Evolutionary conservation across 495 filamentous ascomycete genomes (phyloP), one percentile per base, ranked within the genome.

Genomic region (Penicillium egyptiacum): DNA sequence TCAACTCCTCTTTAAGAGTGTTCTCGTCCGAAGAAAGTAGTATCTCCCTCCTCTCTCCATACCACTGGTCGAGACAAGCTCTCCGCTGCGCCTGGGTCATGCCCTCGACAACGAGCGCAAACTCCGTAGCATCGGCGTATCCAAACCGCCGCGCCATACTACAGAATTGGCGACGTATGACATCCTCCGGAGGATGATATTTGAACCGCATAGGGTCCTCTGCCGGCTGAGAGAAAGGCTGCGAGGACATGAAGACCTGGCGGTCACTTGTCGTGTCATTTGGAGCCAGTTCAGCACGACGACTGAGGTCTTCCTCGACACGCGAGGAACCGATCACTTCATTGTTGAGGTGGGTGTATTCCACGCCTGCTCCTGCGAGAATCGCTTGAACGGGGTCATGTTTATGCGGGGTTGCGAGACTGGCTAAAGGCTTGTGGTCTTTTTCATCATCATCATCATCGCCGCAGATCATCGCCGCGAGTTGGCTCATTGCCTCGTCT

Each of bases 311-410:
- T 55, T 87, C 86, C 74, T 98, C 94, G 20, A 96, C 81, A 52
- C 86, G 88, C 9, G 88, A 92, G 0, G 89, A 89, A 33, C 94
- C 94, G 46, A 98, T 87, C 17, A 98, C 92, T 73, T 98, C 94
- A 40, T 88, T 91, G 67, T 98, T 98, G 57, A 96, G 88, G 65
- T 98, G 94, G 10, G 91, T 95, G 70, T 98, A 98, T 69, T 94
- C 86, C 14, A 98, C 92, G 7, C 95, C 94, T 2, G 91, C 92
- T 28, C 84, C 79, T 8, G 92, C 84, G 6, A 98, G 83, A 62
- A 98, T 98, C 19, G 91, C 94, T 58, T 92, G 88, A 28, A 98
- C 81, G 4, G 91, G 83, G 64, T 97, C 91, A 58, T 80, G 81
- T 56, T 84, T 82, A 58, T 76, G 77, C 5, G 65, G 41, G 20